phyloP scores from a whole-genome alignment of 768 basidiomycete species.

The Gloeostereum incarnatum region DNA sequence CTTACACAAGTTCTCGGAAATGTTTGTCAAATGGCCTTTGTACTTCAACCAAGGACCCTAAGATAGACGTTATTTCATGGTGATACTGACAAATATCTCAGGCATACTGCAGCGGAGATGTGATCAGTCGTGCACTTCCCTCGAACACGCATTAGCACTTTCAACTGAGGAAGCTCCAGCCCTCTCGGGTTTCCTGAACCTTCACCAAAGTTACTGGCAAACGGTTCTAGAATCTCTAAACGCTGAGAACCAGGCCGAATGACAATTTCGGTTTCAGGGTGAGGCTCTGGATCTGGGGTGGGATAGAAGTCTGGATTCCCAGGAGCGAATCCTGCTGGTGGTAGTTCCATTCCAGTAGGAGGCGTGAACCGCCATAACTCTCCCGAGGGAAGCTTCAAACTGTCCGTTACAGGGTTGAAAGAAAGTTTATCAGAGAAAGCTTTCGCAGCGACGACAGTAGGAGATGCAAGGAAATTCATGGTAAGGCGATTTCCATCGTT shows the following conservation, averaged over 20 bases:
- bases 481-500: slow-evolving; percentile 94
- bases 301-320: slow-evolving; percentile 78
- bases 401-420: slow-evolving; percentile 89
- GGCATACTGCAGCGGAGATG: slow-evolving; percentile 85
- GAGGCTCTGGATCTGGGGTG: slow-evolving; percentile 58
- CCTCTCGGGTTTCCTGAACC: slow-evolving; percentile 34
- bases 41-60: slow-evolving; percentile 98
- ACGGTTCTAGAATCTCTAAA: slow-evolving; percentile 82
- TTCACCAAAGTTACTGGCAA: slow-evolving; percentile 63
- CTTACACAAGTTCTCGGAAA: slow-evolving; percentile 90
- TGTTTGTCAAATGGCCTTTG: slow-evolving; percentile 94
- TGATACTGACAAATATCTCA: background rate
- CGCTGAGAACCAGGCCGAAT: slow-evolving; percentile 77
- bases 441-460: slow-evolving; percentile 96
- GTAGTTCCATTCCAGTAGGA: slow-evolving; percentile 80
- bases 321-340: slow-evolving; percentile 69
- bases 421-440: slow-evolving; percentile 89
- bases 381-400: slow-evolving; percentile 56
- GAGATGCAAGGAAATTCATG: slow-evolving; percentile 98
- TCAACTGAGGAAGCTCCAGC: slow-evolving; percentile 73
- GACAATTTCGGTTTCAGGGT: slow-evolving; percentile 65
- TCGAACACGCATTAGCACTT: slow-evolving; percentile 81
- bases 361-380: slow-evolving; percentile 76
- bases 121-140: slow-evolving; percentile 99
- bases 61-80: slow-evolving; percentile 6